A percentile compares a stretch with the other conserved stretches of the same genome.
Evolutionary conservation across 176 grass and related monocot species (phyloP).

Genomic region (Aegilops speltoides): DNA sequence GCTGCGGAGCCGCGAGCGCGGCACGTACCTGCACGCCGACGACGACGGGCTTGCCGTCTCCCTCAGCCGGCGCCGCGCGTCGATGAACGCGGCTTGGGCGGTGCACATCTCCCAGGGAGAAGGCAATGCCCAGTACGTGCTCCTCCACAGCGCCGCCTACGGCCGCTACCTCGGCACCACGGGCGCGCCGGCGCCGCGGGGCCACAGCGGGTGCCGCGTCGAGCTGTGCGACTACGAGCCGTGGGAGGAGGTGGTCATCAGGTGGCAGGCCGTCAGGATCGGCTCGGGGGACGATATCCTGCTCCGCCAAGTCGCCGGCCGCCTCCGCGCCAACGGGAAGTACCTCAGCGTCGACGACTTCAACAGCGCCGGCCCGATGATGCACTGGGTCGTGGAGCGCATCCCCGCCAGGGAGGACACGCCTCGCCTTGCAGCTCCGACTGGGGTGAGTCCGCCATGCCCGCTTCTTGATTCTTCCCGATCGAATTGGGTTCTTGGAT

Average conservation of each 20-base stretch:
- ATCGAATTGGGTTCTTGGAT: neutral
- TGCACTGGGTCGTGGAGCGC: neutral
- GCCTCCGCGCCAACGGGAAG: neutral
- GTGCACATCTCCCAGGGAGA: neutral
- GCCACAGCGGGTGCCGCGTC: neutral
- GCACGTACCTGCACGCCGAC: neutral
- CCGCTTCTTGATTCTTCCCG: neutral
- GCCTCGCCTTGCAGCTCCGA: neutral
- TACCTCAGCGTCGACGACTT: neutral
- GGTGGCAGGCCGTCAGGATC: neutral
- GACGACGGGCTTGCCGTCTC: neutral
- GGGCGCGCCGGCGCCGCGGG: no score
- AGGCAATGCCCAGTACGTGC: neutral
- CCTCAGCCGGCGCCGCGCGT: neutral
- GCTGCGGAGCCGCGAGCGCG: neutral
- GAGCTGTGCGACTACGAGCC: neutral
- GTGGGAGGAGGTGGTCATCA: neutral
- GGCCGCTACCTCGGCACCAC: neutral
- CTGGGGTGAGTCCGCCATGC: neutral
- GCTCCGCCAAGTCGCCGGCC: neutral
- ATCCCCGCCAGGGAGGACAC: neutral
- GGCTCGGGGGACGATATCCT: neutral
- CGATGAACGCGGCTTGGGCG: neutral
- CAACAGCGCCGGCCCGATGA: neutral
- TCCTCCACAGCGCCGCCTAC: neutral